Evolutionary conservation across 495 filamentous ascomycete species (phyloP).

Genomic region (Durotheca rogersii): DNA sequence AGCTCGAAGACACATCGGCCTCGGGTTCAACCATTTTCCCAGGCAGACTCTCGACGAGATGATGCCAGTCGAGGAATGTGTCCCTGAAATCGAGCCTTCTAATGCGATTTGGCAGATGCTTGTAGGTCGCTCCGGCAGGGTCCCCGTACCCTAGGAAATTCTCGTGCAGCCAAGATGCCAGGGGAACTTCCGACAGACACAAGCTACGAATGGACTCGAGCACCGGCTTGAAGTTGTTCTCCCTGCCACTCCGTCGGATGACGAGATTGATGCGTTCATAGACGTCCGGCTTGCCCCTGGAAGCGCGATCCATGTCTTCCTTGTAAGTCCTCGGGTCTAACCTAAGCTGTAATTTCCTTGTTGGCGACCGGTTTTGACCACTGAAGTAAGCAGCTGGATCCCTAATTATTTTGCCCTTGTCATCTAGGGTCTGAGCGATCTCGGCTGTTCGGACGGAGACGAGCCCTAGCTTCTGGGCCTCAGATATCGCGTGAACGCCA

Average conservation of each 20-base stretch:
- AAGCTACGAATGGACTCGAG: constrained; percentile 88
- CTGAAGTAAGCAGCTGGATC: constrained; percentile 52
- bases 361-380: constrained; percentile 46
- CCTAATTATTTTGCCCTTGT: constrained; percentile 75
- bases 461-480: constrained; percentile 63
- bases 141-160: constrained; percentile 97
- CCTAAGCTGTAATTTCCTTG: constrained; percentile 73
- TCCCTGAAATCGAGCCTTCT: constrained; percentile 84
- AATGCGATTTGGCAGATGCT: constrained; percentile 74
- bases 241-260: constrained; percentile 77
- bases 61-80: constrained; percentile 93
- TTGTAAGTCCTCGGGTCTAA: constrained; percentile 80
- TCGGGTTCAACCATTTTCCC: constrained; percentile 79
- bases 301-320: constrained; percentile 65
- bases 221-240: constrained; percentile 97
- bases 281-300: constrained; percentile 67
- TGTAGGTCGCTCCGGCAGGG: constrained; percentile 82
- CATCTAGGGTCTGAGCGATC: constrained; percentile 84
- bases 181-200: constrained; percentile 78
- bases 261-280: constrained; percentile 88
- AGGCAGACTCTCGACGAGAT: constrained; percentile 83
- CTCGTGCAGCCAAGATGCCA: constrained; percentile 92
- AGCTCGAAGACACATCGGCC: constrained; percentile 67
- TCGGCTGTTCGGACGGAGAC: constrained; percentile 78
- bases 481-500: constrained; percentile 46